phyloP scores from a whole-genome alignment of 768 basidiomycete species.

The Hygrophorus pudorinus region DNA sequence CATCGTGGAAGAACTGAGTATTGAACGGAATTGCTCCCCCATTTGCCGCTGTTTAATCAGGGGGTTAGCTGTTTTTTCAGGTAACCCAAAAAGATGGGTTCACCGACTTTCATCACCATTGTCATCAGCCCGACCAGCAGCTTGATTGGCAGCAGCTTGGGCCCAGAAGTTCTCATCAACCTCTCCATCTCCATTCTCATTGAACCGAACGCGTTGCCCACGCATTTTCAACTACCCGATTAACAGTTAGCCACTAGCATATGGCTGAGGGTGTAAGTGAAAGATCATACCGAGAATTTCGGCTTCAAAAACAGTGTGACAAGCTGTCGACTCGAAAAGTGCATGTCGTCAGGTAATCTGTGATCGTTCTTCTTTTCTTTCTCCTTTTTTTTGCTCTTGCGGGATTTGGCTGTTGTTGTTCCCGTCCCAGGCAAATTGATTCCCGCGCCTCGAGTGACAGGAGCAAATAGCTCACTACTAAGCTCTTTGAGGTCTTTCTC shows the following conservation, averaged over 20 bases:
- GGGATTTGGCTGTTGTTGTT: slow-evolving; percentile 29
- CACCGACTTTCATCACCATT: slow-evolving; percentile 54
- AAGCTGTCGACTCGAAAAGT: slow-evolving; percentile 85
- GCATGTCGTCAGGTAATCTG: slow-evolving; percentile 92
- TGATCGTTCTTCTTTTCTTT: slow-evolving; percentile 61
- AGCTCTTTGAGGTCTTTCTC: slow-evolving; percentile 52
- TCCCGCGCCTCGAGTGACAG: slow-evolving; percentile 58
- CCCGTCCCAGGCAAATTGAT: slow-evolving; percentile 59
- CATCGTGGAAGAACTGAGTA: slow-evolving; percentile 96
- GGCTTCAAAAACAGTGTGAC: slow-evolving; percentile 94
- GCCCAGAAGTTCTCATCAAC: slow-evolving; percentile 98
- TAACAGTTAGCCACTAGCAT: slow-evolving; percentile 7
- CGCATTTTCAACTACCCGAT: slow-evolving; percentile 75
- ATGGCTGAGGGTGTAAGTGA: background rate
- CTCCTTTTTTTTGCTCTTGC: slow-evolving; percentile 36
- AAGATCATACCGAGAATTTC: slow-evolving; percentile 73
- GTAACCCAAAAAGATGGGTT: background rate
- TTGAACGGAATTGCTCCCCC: slow-evolving; percentile 72
- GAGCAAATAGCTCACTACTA: slow-evolving; percentile 67
- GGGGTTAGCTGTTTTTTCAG: background rate
- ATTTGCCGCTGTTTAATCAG: slow-evolving; percentile 21
- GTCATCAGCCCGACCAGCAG: slow-evolving; percentile 43
- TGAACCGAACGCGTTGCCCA: slow-evolving; percentile 48
- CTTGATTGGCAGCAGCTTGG: slow-evolving; percentile 81
- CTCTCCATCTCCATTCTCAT: slow-evolving; percentile 69